These are phyloP conservation scores for Coniochaeta prunicola DNA, from an alignment of 2,329 filamentous ascomycete genomes.

Conservation along the genomic window DNA sequence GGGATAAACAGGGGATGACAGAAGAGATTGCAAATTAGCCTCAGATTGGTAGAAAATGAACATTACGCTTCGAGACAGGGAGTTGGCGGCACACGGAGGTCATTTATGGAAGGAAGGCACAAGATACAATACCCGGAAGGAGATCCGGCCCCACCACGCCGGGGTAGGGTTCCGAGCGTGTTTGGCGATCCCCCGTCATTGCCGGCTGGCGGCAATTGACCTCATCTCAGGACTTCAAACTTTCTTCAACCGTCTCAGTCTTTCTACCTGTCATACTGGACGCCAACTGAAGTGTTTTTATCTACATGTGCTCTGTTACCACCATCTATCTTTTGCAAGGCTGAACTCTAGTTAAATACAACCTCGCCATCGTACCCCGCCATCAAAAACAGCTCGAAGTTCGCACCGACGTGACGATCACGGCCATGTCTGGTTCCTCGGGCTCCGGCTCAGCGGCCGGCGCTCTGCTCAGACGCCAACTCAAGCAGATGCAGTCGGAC, in stretches of 20 bases:
- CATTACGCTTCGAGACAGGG: too few relatives aligned
- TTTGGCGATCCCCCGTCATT: neutral
- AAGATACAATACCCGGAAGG: neutral
- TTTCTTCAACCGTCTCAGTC: neutral
- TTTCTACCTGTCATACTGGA: neutral
- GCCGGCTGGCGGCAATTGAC: neutral
- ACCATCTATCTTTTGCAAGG: too few relatives aligned
- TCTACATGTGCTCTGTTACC: too few relatives aligned
- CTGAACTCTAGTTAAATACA: neutral
- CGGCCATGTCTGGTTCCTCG: neutral
- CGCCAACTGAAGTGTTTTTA: too few relatives aligned
- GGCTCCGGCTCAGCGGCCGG: conserved; percentile 44
- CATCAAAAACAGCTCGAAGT: neutral
- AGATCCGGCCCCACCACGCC: neutral
- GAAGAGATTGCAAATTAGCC: too few relatives aligned
- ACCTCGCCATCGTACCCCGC: neutral
- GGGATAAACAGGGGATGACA: too few relatives aligned
- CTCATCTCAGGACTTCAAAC: neutral
- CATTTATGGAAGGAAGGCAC: too few relatives aligned
- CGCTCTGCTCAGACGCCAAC: conserved; percentile 71
- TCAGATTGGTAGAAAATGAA: too few relatives aligned
- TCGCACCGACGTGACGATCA: neutral
- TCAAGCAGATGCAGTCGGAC: conserved; percentile 88
- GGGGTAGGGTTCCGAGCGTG: neutral
- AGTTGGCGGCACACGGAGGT: too few relatives aligned